Base-by-base conservation (phyloP, 2,329 filamentous ascomycete species). In the Fusarium sp. region DNA sequence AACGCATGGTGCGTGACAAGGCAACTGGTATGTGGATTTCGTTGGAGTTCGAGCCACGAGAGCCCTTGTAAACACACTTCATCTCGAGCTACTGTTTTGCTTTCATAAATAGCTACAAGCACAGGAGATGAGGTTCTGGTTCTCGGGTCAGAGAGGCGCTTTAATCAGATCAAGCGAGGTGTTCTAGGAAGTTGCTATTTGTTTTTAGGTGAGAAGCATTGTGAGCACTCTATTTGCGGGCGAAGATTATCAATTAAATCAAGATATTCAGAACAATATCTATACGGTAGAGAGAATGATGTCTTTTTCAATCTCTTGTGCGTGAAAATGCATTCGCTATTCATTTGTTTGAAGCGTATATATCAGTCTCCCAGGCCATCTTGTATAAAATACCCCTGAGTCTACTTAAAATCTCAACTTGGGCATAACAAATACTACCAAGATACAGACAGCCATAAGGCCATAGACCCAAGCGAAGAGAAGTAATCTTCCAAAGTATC, bases 381-480 rank as follows among this genome's bases (percentile, higher is more conserved):
- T 32, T 14, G 32, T 28, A 11, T 36, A 2, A 15, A 24, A 40
- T 36, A n/a, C 20, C 46, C 43, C 24, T 24, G 21, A 49, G 19
- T n/a, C 43, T 12, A 28, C 53, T 46, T 82, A 97, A 74, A 97
- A 96, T 73, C 95, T 86, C 76, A 97, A 79, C 82, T 97, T 98
- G 0, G 95, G 95, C 75, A 93, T 82, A 49, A 95, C 85, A 81
- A 95, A 95, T 14, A 97, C 94, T 67, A 97, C 78, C 76, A 96
- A 72, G 34, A 97, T 81, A 19, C 93, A 86, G 24, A 88, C 80
- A n/a, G 96, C 72, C 89, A 93, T 95, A 65, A 97, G 78, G 28
- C 88, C 93, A 72, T 90, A 91, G 47, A 97, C 94, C 85, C 92
- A 91, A 38, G 84, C 90, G 82, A 96, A 97, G 62, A 97, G 83